Percentiles rank a stretch among this genome's conserved stretches.
Conservation (phyloP, 306 rosid species). For the Begonia peltatifolia region DNA sequence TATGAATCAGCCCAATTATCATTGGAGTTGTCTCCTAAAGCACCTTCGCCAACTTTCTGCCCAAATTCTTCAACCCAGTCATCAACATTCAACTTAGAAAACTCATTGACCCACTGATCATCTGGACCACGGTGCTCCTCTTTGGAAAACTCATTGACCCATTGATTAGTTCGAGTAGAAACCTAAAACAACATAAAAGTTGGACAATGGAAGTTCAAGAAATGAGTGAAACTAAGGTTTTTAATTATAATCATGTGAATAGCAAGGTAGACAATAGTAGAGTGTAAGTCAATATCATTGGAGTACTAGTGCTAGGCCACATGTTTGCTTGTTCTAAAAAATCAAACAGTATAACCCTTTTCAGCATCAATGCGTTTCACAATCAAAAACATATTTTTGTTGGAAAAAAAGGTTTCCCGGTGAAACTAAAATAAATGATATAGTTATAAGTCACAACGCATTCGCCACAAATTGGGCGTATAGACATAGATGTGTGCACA, state of each 20-base stretch:
- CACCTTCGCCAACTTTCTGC: conserved; percentile 66
- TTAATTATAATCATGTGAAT: too few species aligned
- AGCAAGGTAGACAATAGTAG: too few species aligned
- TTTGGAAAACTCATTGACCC: conserved; percentile 77
- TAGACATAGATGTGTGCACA: too few species aligned
- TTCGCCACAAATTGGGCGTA: too few species aligned
- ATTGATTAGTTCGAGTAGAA: conserved; percentile 46
- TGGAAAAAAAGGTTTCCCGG: neutral
- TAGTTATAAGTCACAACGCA: neutral
- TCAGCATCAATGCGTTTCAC: neutral
- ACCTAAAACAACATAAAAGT: conserved; percentile 31
- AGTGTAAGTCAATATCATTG: too few species aligned
- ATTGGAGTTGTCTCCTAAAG: conserved; percentile 37
- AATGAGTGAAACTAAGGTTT: too few species aligned
- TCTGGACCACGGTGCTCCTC: conserved; percentile 29
- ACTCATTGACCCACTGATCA: conserved; percentile 86
- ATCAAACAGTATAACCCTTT: neutral
- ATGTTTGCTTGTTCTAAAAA: too few species aligned
- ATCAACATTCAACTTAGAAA: conserved; percentile 69
- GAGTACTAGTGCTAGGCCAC: too few species aligned
- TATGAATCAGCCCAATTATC: conserved; percentile 76
- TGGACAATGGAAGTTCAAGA: conserved; percentile 9
- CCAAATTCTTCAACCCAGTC: conserved; percentile 96
- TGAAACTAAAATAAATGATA: neutral
- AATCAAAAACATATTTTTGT: neutral